These are phyloP conservation scores for Talaromyces piceae DNA, from an alignment of 2,329 filamentous ascomycete genomes.

Conservation along the genomic window DNA sequence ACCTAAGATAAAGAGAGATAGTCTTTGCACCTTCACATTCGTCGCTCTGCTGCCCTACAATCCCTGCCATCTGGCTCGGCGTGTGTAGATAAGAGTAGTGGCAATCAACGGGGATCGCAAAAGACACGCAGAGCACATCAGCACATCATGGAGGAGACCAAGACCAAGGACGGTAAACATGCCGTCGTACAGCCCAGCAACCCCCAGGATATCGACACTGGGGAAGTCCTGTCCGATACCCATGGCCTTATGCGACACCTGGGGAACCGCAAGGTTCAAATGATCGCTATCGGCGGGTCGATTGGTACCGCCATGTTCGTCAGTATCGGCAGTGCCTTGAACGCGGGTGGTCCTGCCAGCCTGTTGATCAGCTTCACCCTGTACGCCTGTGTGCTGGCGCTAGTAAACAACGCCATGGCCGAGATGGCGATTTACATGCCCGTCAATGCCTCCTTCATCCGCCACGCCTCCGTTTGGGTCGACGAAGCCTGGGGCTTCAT, in stretches of 20 bases:
- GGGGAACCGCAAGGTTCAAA: constrained; percentile 10
- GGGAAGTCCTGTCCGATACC: constrained; percentile 8
- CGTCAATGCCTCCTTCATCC: constrained; percentile 69
- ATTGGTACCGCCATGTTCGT: constrained; percentile 35
- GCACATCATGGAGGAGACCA: constrained; percentile 1
- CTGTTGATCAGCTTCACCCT: constrained; percentile 29
- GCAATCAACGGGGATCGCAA: not conserved
- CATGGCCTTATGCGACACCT: constrained; percentile 12
- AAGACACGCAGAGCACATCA: not conserved
- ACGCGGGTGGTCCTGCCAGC: constrained; percentile 31
- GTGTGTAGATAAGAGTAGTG: not conserved
- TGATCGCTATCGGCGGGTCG: constrained; percentile 34
- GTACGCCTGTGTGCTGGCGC: constrained; percentile 24
- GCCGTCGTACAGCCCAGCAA: not conserved
- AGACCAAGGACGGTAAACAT: constrained; percentile 3
- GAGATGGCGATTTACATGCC: constrained; percentile 83
- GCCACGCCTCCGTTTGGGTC: constrained; percentile 71
- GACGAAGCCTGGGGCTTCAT: constrained; percentile 76
- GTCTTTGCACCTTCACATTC: not conserved
- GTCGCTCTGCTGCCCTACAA: not conserved
- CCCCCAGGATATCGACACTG: constrained; percentile 7
- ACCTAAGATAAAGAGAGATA: too few relatives aligned
- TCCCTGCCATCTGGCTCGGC: not conserved
- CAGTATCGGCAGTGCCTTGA: constrained; percentile 31
- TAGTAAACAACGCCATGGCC: constrained; percentile 48